Evolutionary conservation across 768 basidiomycete genomes (phyloP), one percentile per base, ranked within the genome.

Genomic region (Hericium rajendrae): DNA sequence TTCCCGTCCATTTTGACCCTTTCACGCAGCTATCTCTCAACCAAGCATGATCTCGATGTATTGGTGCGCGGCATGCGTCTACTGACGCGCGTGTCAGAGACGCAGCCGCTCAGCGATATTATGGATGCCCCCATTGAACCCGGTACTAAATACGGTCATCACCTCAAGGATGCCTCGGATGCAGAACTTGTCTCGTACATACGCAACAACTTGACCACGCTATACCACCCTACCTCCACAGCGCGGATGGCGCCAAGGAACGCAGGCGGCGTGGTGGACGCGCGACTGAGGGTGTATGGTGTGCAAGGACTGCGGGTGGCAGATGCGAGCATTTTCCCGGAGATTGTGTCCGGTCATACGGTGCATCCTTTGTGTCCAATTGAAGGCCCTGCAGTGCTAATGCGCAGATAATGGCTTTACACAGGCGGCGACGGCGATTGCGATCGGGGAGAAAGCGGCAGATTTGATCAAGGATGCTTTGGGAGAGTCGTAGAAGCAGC

Each of bases 321-420:
- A 16, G 79, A 81, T 59, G 78, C 76, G 48, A 74, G 73, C 11
- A 62, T 79, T 24, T 73, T 73, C 56, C 77, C 79, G 46, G 72
- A 66, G 38, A 66, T 79, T 54, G 62, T 74, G 0, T 68, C 75
- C 1, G 76, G 76, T 20, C 78, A 80, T 55, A 76, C 77, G 63
- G 77, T 77, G 50, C 57, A 73, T 69, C 5, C 11, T 24, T 16
- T 39, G 6, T 46, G 16, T 20, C 43, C 20, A 8, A 46, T 18
- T 18, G 9, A n/a, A 9, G 16, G 43, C 16, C 43, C n/a, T 6
- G 8, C 3, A 46, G 43, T 46, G 15, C 43, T 46, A n/a, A 40
- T 32, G 32, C 48, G 8, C 11, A 26, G 1, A 2, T 60, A 37
- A 15, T 18, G 28, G 8, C 39, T 37, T 38, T 15, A 4, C 9